These are phyloP conservation scores for Kwoniella sp. DNA, from an alignment of 768 basidiomycete species.

Conservation along the genomic window DNA sequence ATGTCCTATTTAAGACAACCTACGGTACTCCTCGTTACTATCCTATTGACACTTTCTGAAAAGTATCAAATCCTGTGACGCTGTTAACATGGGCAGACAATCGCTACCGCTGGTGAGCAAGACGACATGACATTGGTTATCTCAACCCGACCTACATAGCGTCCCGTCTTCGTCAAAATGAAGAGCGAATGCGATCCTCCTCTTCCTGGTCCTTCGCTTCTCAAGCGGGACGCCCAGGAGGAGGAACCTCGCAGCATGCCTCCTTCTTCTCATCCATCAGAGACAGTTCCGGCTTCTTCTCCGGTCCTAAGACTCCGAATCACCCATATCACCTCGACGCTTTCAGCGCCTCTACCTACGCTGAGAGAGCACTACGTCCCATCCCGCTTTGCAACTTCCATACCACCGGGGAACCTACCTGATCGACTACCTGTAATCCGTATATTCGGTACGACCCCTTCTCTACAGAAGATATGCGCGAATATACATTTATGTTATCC, in stretches of 20 bases:
- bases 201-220: too few species aligned
- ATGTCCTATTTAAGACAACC: too few species aligned
- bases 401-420: constrained; percentile 57
- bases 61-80: too few species aligned
- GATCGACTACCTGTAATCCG: constrained; percentile 75
- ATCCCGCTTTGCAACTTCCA: constrained; percentile 42
- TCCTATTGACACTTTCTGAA: too few species aligned
- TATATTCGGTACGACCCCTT: constrained; percentile 80
- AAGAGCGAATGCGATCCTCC: too few species aligned
- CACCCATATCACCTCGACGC: constrained; percentile 54
- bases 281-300: background rate
- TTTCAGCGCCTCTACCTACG: constrained; percentile 40
- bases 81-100: too few species aligned
- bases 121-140: too few species aligned
- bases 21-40: too few species aligned
- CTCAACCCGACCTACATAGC: too few species aligned
- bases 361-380: constrained; percentile 45
- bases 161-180: too few species aligned
- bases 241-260: background rate
- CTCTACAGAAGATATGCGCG: constrained; percentile 75
- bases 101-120: too few species aligned
- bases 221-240: too few species aligned
- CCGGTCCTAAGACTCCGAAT: constrained; percentile 55
- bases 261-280: constrained; percentile 3
- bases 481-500: constrained; percentile 80